Conservation (phyloP, 345 rosid species). For the Schrenkiella parvula region DNA sequence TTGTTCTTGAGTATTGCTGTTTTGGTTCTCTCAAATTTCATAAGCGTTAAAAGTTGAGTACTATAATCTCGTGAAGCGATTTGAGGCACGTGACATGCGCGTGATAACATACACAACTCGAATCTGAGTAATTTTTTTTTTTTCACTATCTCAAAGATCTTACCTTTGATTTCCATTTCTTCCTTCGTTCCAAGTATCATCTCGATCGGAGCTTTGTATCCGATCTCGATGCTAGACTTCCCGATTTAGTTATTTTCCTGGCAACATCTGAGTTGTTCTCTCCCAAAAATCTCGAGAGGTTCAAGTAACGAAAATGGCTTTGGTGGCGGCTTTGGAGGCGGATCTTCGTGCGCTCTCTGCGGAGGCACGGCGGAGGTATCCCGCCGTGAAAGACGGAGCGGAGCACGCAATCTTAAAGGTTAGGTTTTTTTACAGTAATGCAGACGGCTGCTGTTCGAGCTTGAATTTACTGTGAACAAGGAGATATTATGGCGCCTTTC, state of each 20-base stretch:
- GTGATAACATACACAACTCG: conserved; percentile 19
- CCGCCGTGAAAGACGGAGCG: conserved; percentile 93
- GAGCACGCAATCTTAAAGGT: conserved; percentile 96
- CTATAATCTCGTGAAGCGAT: background rate
- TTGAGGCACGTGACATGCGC: conserved; percentile 27
- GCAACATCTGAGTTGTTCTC: conserved; percentile 4
- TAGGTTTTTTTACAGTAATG: background rate
- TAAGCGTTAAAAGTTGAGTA: too few species aligned
- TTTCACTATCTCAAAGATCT: background rate
- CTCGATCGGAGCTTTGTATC: conserved; percentile 26
- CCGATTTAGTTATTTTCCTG: background rate
- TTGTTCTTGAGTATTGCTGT: background rate
- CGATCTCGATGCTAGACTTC: conserved; percentile 28
- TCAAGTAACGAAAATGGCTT: conserved; percentile 54
- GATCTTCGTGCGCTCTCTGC: conserved; percentile 98
- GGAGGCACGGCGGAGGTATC: conserved; percentile 91
- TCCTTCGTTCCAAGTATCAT: background rate
- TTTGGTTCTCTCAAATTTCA: conserved; percentile 1
- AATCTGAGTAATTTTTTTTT: conserved; percentile 6
- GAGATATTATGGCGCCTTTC: background rate
- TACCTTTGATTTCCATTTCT: conserved; percentile 5
- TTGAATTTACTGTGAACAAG: conserved; percentile 8
- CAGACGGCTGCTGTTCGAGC: background rate
- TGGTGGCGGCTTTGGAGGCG: conserved; percentile 90
- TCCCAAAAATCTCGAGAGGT: conserved; percentile 7